These are phyloP conservation scores for Colletotrichum sidae DNA, from an alignment of 2,329 filamentous ascomycete genomes.

Conservation along the genomic window DNA sequence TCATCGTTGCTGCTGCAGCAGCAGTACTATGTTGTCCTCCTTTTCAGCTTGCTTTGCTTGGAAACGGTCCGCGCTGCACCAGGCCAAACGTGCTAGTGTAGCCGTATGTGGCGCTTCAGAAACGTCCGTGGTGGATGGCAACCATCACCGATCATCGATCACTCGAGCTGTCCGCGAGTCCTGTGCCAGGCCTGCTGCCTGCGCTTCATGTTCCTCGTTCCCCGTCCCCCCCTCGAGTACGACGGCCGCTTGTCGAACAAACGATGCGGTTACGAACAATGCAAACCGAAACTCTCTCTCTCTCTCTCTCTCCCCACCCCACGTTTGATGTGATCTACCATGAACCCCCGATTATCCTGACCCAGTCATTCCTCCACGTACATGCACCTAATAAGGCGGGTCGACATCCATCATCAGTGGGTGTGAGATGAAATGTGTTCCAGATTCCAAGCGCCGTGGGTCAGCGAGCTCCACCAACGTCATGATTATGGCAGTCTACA, in stretches of 20 bases:
- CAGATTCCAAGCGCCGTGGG: background rate
- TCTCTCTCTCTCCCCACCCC: background rate
- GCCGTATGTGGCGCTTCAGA: too few species aligned
- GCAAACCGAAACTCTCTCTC: background rate
- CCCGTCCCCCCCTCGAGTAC: background rate
- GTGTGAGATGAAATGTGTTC: background rate
- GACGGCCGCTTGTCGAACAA: too few species aligned
- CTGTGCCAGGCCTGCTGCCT: too few species aligned
- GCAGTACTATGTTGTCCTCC: background rate
- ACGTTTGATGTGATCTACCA: background rate
- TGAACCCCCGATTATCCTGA: constrained; percentile 1
- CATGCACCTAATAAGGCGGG: constrained; percentile 7
- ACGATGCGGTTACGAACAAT: background rate
- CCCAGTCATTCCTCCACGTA: background rate
- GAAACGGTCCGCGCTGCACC: too few species aligned
- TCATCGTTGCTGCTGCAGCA: too few species aligned
- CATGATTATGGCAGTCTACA: background rate
- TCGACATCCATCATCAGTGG: background rate
- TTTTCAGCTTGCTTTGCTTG: background rate
- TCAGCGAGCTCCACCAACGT: constrained; percentile 1
- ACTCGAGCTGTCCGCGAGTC: too few species aligned
- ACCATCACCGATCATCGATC: too few species aligned
- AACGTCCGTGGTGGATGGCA: too few species aligned
- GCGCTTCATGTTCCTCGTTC: background rate
- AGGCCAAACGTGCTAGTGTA: too few species aligned